Evolutionary conservation across 768 basidiomycete genomes (phyloP), one percentile per base, ranked within the genome.

Genomic region (Rhodosporidiobolus odoratus): DNA sequence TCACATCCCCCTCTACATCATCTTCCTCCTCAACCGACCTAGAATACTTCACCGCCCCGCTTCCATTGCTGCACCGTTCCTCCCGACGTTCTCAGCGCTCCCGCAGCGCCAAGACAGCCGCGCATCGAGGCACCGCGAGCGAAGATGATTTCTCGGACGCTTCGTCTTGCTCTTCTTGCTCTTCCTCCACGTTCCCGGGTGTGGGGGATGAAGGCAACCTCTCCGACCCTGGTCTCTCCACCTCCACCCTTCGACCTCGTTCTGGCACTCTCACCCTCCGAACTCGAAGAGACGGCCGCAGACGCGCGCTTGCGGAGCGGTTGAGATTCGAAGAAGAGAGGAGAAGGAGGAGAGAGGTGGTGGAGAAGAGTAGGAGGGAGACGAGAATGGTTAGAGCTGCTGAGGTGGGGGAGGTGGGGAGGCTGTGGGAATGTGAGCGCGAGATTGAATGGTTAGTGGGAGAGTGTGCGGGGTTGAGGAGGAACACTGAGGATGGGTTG

Each of bases 11-110:
- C 58, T 47, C 66, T 38, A 43, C 25, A 21, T 58, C 58, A 12
- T 52, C 65, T 23, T 61, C 65, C 25, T 21, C 27, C 27, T 43
- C 62, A 6, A 4, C 48, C 59, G 58, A 69, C 35, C 56, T 64
- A 52, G 72, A 76, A 23, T 75, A 73, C 52, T 75, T 75, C 52
- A 71, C 71, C 15, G 66, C 71, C 0, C 71, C 75, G 2, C 63
- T 72, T 47, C 62, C 65, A 25, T 48, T 62, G 35, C 43, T 67
- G 13, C 50, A 59, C 25, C 37, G 50, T 6, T 19, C 66, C 2
- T 35, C 25, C 12, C 37, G 45, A 13, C 50, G 50, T 9, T 37
- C 56, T 25, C 40, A 0, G 17, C 58, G 13, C 9, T 34, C 57
- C 32, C 27, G 38, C 6, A 57, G 2, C 4, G 19, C 41, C 6